phyloP scores from a whole-genome alignment of 75 land plant species.

The Azolla pinnata region DNA sequence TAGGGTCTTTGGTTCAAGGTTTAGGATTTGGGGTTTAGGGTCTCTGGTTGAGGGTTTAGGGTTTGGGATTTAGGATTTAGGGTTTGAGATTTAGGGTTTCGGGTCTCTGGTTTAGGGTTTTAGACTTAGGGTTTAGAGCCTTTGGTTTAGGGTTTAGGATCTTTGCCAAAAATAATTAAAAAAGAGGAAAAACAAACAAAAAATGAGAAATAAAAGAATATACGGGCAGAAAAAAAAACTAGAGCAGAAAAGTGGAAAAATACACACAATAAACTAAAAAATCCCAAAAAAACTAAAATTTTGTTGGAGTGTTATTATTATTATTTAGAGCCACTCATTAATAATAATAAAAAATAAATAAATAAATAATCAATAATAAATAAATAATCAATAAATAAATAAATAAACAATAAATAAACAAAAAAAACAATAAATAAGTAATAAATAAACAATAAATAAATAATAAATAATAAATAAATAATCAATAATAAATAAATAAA shows the following conservation, averaged over 20 bases:
- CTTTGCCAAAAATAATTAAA: too few species aligned
- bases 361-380: neutral
- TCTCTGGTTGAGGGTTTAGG: too few species aligned
- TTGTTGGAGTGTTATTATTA: neutral
- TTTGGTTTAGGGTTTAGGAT: too few species aligned
- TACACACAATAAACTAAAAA: neutral
- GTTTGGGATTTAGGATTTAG: too few species aligned
- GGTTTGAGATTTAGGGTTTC: too few species aligned
- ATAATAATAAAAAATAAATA: neutral
- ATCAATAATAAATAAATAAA: neutral
- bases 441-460: neutral
- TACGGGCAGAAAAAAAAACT: neutral
- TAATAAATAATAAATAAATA: neutral
- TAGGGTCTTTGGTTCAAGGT: too few species aligned
- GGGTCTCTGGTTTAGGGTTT: too few species aligned
- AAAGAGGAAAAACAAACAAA: too few species aligned
- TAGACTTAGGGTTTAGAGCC: too few species aligned
- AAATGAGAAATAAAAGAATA: neutral
- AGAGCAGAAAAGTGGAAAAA: neutral
- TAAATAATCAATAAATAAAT: neutral
- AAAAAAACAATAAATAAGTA: neutral
- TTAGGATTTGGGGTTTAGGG: too few species aligned
- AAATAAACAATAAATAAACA: neutral
- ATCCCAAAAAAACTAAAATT: neutral
- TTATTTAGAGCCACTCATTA: neutral